Evolutionary conservation across 306 rosid genomes (phyloP).

Genomic region (Fagus sylvatica): DNA sequence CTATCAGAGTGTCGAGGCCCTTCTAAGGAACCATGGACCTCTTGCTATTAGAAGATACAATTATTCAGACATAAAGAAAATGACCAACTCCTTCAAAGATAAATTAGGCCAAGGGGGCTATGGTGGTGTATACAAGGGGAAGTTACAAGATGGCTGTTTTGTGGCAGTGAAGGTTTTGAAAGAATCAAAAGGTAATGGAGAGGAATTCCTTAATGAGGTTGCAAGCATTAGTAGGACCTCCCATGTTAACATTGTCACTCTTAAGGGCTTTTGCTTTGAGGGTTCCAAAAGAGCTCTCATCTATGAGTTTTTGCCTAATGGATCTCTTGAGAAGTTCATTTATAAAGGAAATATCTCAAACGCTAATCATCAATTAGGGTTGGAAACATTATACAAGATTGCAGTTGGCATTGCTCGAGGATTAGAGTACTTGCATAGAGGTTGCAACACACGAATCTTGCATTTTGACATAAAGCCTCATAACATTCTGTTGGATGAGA

Average conservation of each 20-base stretch:
- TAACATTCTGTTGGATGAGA: conserved; percentile 23
- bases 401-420: conserved; percentile 32
- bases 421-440: conserved; percentile 27
- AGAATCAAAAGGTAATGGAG: conserved; percentile 27
- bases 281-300: conserved; percentile 29
- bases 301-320: conserved; percentile 36
- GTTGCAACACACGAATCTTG: conserved; percentile 22
- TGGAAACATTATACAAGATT: conserved; percentile 18
- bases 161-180: conserved; percentile 45
- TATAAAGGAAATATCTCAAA: neutral
- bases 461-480: conserved; percentile 39
- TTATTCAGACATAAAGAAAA: conserved; percentile 28
- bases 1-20: conserved; percentile 1
- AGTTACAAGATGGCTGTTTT: conserved; percentile 13
- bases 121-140: conserved; percentile 37
- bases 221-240: conserved; percentile 37
- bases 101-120: conserved; percentile 48
- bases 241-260: conserved; percentile 28
- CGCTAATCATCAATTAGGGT: neutral
- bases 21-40: neutral
- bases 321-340: conserved; percentile 33
- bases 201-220: conserved; percentile 44
- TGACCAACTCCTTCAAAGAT: conserved; percentile 29
- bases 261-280: conserved; percentile 33
- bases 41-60: conserved; percentile 26